Evolutionary conservation across 2,329 filamentous ascomycete genomes (phyloP), one percentile per base, ranked within the genome.

Genomic region (Arthroderma uncinatum): DNA sequence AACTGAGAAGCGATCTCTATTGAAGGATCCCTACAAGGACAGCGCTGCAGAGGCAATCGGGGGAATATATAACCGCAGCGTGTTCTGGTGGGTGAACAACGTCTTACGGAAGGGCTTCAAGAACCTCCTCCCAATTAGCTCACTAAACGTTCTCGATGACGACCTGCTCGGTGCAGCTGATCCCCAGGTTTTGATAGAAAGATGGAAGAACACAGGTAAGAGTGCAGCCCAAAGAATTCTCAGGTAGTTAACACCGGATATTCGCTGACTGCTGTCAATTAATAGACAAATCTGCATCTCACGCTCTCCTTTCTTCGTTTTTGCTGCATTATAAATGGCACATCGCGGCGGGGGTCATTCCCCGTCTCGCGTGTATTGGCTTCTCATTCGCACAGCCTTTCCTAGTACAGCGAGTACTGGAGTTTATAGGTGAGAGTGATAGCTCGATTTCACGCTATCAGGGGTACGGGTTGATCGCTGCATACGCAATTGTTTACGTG

Each of bases 341-440:
- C 7, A 21, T 21, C 4, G 16, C 16, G 2, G 39, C 39, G 21
- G 39, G n/a, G 9, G 14, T 56, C 25, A n/a, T 34, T 9, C 62
- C 67, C 7, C 62, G 67, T 8, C 47, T 68, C 1, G 61, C 61
- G 1, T 28, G 65, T 3, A 34, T 67, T 25, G 67, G 60, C 5
- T 67, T 69, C 47, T 64, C 58, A 0, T 62, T 67, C 25, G 60
- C 61, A 53, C 70, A 66, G 56, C 64, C 62, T 3, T 61, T 65
- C 28, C 64, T 66, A 52, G 64, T 67, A 33, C 61, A 64, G 50
- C 58, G 50, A 1, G 57, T 68, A 6, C 40, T 67, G 40, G 48
- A 59, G 4, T 62, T 61, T 7, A 57, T 65, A 10, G 23, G 53
- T 0, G 33, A 62, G n/a, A 37, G 61, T 25, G 55, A 59, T 28